Evolutionary conservation across 2,329 filamentous ascomycete genomes (phyloP), one percentile per base, ranked within the genome.

Genomic region (Ophiostoma sp.): DNA sequence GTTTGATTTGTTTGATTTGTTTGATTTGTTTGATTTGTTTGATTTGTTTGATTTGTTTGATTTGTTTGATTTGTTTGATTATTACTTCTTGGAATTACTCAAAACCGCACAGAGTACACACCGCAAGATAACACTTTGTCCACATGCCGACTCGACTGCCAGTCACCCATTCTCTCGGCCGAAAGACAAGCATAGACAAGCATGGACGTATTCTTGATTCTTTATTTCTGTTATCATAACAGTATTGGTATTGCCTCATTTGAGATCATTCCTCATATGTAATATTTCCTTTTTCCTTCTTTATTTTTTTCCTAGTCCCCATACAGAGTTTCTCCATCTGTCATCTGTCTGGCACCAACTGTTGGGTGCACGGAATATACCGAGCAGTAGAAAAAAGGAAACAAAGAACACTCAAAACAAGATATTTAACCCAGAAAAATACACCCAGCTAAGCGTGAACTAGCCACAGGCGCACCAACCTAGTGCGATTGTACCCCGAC

Each of bases 121-220:
- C 60, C 60, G 60, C 60, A 64, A 64, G 60, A 64, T 39, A 64
- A 36, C 33, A 64, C 60, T 36, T 39, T 64, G 31, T 35, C 52
- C 13, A 57, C 52, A 27, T 27, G 10, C 52, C n/a, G 10, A 11
- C n/a, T 23, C n/a, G 10, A 11, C n/a, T 23, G n/a, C 52, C 52
- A 57, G n/a, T 13, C 10, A 13, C 23, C 52, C 27, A 15, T 27
- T 36, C 60, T 35, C 60, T 62, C 57, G 17, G 60, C 17, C 33
- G 60, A 35, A 7, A 36, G n/a, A n/a, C n/a, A n/a, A n/a, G 60
- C 27, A 3, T 31, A 31, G 27, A 36, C 33, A n/a, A 36, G 17
- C 31, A 64, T 13, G 23, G 57, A 17, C 13, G 31, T 62, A 27
- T 27, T 31, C 17, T 33, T 15, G 5, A 48, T 15, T 60, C 23